Evolutionary conservation across 106 monocot genomes (phyloP), one percentile per base, ranked within the genome.

Genomic region (Apostasia ramifera): DNA sequence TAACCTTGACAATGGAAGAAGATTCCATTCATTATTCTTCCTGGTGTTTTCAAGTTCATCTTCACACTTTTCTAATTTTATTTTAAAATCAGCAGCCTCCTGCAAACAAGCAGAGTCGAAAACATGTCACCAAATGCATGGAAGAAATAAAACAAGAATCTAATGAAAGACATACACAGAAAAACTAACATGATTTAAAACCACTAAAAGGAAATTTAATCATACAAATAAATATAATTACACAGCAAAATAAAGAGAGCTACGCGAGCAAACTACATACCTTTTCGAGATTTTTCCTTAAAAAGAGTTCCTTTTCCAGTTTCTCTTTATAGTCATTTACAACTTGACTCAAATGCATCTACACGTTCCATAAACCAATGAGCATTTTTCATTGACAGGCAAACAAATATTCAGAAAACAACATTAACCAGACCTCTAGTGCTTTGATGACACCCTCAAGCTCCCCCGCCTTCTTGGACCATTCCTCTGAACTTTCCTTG

Each of bases 361-460:
- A 73, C 71, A 76, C 40, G 26, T 7, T 15, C 5, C 69, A 45
- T 55, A 44, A 78, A 53, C 47, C 54, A 51, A 40, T 1, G 47
- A 15, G 47, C 40, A 77, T 26, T 26, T 26, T 26, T 26, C 26
- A 26, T 26, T 26, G 26, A 26, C 26, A 26, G 26, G 26, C 26
- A 26, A 26, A 26, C 26, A 26, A 26, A 26, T 26, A 26, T 26
- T 26, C 26, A 26, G 26, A 26, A 26, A 26, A 26, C 26, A 26
- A 26, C 26, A 26, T 50, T 8, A 53, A 66, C 50, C 73, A 69
- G 56, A 92, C 95, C 83, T 98, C 98, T 65, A 98, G 73, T 44
- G 98, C 98, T 75, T 93, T 98, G 42, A 98, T 89, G 39, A 93
- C 98, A 78, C 98, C 98, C 72, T 93, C 93, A 65, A 93, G 98